phyloP scores from a whole-genome alignment of 2,329 filamentous ascomycete species.

The Pseudocercospora fijiensis region DNA sequence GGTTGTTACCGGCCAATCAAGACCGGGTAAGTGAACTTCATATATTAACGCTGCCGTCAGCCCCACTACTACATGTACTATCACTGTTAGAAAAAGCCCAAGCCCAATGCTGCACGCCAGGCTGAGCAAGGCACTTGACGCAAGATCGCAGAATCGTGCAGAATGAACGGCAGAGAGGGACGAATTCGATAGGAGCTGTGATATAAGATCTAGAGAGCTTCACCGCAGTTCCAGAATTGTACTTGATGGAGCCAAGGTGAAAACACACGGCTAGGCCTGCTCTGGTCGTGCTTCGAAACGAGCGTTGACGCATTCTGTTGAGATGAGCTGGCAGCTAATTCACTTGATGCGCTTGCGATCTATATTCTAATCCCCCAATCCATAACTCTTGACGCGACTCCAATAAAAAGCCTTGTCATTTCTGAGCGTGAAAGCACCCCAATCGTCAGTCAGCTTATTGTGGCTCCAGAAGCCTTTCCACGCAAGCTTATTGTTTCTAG shows the following conservation, averaged over 20 bases:
- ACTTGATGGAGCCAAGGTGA: no score
- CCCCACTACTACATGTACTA: no score
- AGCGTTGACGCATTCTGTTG: neutral
- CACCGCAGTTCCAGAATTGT: neutral
- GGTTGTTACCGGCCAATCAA: neutral
- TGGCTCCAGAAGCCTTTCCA: conserved; percentile 94
- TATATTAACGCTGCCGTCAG: no score
- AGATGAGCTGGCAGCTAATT: no score
- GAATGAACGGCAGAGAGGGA: neutral
- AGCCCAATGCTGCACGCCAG: neutral
- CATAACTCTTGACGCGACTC: conserved; percentile 59
- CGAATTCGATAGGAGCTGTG: neutral
- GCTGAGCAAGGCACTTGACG: neutral
- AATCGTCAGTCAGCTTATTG: conserved; percentile 85
- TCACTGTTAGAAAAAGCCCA: no score
- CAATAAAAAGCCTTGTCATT: conserved; percentile 63
- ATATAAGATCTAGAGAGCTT: neutral
- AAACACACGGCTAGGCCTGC: no score
- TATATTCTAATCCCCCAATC: conserved; percentile 12
- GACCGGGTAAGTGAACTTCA: no score
- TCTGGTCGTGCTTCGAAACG: no score
- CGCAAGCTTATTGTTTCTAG: conserved; percentile 78
- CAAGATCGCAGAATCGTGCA: neutral
- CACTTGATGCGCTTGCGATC: no score
- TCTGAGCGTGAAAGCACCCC: conserved; percentile 72